These are phyloP conservation scores for Pseudopithomyces maydicus DNA, from an alignment of 2,329 filamentous ascomycete genomes.

Conservation along the genomic window DNA sequence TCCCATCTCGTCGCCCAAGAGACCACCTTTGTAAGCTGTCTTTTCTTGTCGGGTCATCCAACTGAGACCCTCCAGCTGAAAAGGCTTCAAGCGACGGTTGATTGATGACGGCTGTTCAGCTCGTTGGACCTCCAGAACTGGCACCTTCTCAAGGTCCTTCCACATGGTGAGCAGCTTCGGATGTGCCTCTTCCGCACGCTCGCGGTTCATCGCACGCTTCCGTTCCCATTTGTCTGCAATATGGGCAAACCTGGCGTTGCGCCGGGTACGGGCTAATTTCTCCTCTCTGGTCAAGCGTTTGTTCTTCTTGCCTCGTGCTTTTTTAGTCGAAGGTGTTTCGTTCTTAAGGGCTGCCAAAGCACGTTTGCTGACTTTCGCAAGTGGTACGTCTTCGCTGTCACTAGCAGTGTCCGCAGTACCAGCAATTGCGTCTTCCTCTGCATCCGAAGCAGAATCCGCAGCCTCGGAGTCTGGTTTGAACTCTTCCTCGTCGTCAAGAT, in stretches of 20 bases:
- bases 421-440: conserved; percentile 16
- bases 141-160: conserved; percentile 71
- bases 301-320: conserved; percentile 25
- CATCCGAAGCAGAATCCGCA: conserved; percentile 17
- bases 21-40: conserved; percentile 81
- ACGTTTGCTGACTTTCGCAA: conserved; percentile 26
- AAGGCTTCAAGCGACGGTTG: conserved; percentile 83
- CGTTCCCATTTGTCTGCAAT: conserved; percentile 48
- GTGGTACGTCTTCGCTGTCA: conserved; percentile 34
- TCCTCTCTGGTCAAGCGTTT: conserved; percentile 29
- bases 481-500: conserved; percentile 33
- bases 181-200: conserved; percentile 74
- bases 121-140: conserved; percentile 66
- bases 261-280: conserved; percentile 22
- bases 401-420: conserved; percentile 16
- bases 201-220: conserved; percentile 60
- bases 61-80: conserved; percentile 89
- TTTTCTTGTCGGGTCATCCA: conserved; percentile 95
- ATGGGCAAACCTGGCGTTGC: conserved; percentile 34
- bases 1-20: conserved; percentile 97
- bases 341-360: conserved; percentile 18
- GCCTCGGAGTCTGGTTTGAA: conserved; percentile 29
- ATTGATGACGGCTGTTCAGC: conserved; percentile 78
- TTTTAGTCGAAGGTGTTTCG: conserved; percentile 10
- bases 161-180: conserved; percentile 85